These are phyloP conservation scores for Cudoniella acicularis DNA, from an alignment of 495 filamentous ascomycete species.

Conservation along the genomic window DNA sequence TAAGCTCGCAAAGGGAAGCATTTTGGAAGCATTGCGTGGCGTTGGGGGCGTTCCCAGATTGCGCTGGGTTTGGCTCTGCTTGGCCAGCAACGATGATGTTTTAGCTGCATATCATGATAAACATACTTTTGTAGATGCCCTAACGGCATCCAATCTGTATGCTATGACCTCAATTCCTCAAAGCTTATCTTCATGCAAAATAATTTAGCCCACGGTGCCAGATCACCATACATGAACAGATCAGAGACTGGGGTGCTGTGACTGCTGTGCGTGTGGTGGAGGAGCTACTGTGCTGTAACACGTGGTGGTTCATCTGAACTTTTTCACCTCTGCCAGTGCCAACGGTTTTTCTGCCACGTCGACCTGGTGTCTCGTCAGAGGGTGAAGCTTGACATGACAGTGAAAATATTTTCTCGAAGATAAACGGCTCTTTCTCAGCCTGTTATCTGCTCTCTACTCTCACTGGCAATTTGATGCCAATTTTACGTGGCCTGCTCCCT, in stretches of 20 bases:
- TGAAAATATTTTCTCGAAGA: too few relatives aligned
- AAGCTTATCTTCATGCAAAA: not conserved
- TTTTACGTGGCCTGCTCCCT: too few relatives aligned
- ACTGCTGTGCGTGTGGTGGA: not conserved
- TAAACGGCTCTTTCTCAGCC: too few relatives aligned
- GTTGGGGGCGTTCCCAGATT: not conserved
- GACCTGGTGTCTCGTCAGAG: too few relatives aligned
- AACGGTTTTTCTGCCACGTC: not conserved
- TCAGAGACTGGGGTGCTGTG: not conserved
- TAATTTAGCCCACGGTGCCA: not conserved
- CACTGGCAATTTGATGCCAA: too few relatives aligned
- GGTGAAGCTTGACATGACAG: too few relatives aligned
- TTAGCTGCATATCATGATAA: not conserved
- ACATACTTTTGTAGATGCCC: not conserved
- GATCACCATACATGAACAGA: not conserved
- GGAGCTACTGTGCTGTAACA: not conserved
- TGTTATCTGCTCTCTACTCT: too few relatives aligned
- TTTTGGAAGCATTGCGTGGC: slow-evolving; percentile 10
- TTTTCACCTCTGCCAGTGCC: not conserved
- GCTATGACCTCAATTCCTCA: not conserved
- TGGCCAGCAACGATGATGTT: not conserved
- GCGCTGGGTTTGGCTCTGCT: not conserved
- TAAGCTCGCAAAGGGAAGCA: slow-evolving; percentile 1
- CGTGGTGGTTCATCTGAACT: not conserved
- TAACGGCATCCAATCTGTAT: not conserved